Evolutionary conservation across 2,329 filamentous ascomycete genomes (phyloP).

Genomic region (Ophiostoma sp.): DNA sequence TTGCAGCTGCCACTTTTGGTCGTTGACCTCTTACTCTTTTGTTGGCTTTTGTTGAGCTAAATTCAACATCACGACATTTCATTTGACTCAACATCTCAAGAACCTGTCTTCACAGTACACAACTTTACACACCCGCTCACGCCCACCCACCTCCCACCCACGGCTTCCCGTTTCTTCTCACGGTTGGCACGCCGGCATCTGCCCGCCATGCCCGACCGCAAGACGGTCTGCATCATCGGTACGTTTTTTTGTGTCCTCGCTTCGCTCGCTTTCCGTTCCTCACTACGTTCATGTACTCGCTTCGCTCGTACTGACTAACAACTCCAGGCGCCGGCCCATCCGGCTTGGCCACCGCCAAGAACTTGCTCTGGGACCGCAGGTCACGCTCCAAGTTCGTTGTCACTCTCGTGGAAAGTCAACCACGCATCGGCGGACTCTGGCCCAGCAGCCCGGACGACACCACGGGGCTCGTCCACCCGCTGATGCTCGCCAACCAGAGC

Average conservation of each 20-base stretch:
- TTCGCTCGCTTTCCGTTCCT: background rate
- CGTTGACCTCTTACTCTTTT: background rate
- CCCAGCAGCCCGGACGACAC: conserved; percentile 53
- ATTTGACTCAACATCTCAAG: background rate
- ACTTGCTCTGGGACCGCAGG: conserved; percentile 62
- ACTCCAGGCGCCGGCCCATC: conserved; percentile 65
- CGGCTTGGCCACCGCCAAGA: conserved; percentile 70
- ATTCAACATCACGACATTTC: background rate
- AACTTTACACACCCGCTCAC: background rate
- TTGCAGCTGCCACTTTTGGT: background rate
- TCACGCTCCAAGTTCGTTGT: conserved; percentile 59
- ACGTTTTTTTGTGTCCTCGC: conserved; percentile 13
- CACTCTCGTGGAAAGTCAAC: conserved; percentile 67
- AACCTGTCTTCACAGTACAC: background rate
- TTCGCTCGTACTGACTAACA: background rate
- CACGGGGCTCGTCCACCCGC: conserved; percentile 60
- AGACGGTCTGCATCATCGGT: conserved; percentile 56
- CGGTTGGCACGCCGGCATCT: background rate
- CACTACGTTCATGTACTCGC: background rate
- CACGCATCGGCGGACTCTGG: conserved; percentile 77
- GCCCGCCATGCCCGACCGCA: conserved; percentile 31
- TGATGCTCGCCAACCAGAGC: conserved; percentile 74
- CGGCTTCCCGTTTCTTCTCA: background rate
- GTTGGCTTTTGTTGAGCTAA: background rate
- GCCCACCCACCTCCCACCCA: background rate